phyloP scores from a whole-genome alignment of 2,329 filamentous ascomycete species.

The Fusarium foetens region DNA sequence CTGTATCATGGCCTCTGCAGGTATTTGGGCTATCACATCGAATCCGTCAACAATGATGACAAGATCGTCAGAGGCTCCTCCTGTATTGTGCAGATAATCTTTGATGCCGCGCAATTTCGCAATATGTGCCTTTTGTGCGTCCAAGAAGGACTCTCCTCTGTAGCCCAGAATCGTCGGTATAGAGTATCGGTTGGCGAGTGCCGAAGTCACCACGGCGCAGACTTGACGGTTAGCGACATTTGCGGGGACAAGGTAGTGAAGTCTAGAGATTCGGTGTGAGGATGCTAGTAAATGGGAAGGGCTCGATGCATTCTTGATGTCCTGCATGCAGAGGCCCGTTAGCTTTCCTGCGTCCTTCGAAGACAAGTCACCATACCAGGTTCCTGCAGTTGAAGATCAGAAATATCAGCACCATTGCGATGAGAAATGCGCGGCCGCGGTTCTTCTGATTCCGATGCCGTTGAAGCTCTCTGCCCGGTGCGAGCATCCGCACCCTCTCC shows the following conservation, averaged over 20 bases:
- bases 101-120: conserved; percentile 32
- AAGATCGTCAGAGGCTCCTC: conserved; percentile 27
- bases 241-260: conserved; percentile 39
- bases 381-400: conserved; percentile 9
- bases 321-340: not conserved
- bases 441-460: not conserved
- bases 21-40: conserved; percentile 41
- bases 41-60: conserved; percentile 39
- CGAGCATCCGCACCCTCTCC: conserved; percentile 2
- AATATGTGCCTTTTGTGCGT: conserved; percentile 33
- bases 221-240: conserved; percentile 19
- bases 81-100: conserved; percentile 23
- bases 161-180: conserved; percentile 36
- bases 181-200: conserved; percentile 39
- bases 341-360: not conserved
- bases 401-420: conserved; percentile 2
- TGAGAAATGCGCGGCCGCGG: conserved; percentile 6
- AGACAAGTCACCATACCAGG: not conserved
- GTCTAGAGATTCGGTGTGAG: conserved; percentile 3
- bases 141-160: conserved; percentile 28
- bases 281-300: conserved; percentile 2
- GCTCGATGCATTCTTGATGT: not conserved
- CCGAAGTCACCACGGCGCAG: conserved; percentile 35
- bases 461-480: conserved; percentile 1
- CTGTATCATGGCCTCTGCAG: conserved; percentile 36